These are phyloP conservation scores for Fagus sylvatica DNA, from an alignment of 306 rosid species.

Conservation along the genomic window DNA sequence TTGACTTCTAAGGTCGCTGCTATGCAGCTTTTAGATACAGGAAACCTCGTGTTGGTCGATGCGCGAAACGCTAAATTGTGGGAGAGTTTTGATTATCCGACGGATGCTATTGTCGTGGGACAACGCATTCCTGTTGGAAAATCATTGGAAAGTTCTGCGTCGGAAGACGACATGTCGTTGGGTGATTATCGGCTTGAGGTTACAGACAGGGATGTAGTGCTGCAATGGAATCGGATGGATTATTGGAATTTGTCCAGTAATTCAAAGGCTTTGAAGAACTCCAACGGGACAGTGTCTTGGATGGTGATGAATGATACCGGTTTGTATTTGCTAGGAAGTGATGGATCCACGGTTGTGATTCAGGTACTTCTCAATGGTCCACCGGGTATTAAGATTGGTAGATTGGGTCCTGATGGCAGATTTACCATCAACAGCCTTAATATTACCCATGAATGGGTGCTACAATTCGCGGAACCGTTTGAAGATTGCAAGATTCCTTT, in stretches of 20 bases:
- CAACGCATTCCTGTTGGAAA: slow-evolving; percentile 55
- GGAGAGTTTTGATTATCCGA: slow-evolving; percentile 82
- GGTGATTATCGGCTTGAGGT: slow-evolving; percentile 43
- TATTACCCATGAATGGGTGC: slow-evolving; percentile 29
- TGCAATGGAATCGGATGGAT: slow-evolving; percentile 70
- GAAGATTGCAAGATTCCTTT: slow-evolving; percentile 64
- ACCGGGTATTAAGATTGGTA: slow-evolving; percentile 57
- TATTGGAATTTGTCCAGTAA: slow-evolving; percentile 76
- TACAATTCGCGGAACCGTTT: slow-evolving; percentile 59
- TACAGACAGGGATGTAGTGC: slow-evolving; percentile 56
- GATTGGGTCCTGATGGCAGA: slow-evolving; percentile 56
- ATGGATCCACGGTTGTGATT: slow-evolving; percentile 46
- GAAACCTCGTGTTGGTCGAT: slow-evolving; percentile 73
- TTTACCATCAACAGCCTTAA: slow-evolving; percentile 60
- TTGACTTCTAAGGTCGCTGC: slow-evolving; percentile 43
- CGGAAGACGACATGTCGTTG: slow-evolving; percentile 50
- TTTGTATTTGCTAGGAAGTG: slow-evolving; percentile 54
- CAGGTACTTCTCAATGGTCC: slow-evolving; percentile 34
- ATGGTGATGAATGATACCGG: slow-evolving; percentile 60
- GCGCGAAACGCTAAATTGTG: slow-evolving; percentile 60
- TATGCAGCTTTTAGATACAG: slow-evolving; percentile 59
- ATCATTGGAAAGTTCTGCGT: slow-evolving; percentile 43
- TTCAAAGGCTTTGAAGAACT: slow-evolving; percentile 35
- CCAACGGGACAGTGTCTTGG: slow-evolving; percentile 40
- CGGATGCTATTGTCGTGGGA: slow-evolving; percentile 76